Evolutionary conservation across 116 monocot genomes (phyloP), one percentile per base, ranked within the genome.

Genomic region (Zostera marina): DNA sequence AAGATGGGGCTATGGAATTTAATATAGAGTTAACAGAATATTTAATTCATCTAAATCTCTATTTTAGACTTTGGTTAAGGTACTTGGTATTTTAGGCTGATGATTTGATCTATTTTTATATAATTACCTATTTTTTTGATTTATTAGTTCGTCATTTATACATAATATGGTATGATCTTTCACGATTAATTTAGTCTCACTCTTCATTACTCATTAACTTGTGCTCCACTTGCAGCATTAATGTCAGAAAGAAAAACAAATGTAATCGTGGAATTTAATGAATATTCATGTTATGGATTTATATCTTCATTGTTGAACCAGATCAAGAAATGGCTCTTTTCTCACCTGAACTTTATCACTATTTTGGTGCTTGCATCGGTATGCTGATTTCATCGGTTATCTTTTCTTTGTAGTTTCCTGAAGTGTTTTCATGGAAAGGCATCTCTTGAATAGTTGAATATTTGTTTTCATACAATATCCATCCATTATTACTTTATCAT

Each of bases 331-430:
- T 82, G 85, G 91, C 56, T 91, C 32, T 63, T 79, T 71, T 67
- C 76, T 58, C 79, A 80, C 70, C 69, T 91, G 41, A 91, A 82
- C 63, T 85, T 85, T 54, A 61, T 79, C 43, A 75, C 82, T 0
- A 82, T 91, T 63, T 75, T 91, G 51, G 60, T 78, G 21, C 91
- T 91, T 73, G 91, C 91, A 68, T 85, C 91, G 58, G 72, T 77
- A 46, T 70, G 69, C 47, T 44, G 22, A 1, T 61, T 32, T 56
- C 15, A 6, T 13, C 22, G 8, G 8, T 41, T 52, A 16, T 42
- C 21, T 39, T 5, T 44, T 43, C 11, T 56, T 16, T 26, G 8
- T 56, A 9, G 0, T 32, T 49, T 14, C 32, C 32, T 5, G 32
- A 32, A 32, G 32, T 32, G 5, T 32, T 32, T 32, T 5, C 32